phyloP scores from a whole-genome alignment of 441 rosid species.

The Erysimum cheiri region DNA sequence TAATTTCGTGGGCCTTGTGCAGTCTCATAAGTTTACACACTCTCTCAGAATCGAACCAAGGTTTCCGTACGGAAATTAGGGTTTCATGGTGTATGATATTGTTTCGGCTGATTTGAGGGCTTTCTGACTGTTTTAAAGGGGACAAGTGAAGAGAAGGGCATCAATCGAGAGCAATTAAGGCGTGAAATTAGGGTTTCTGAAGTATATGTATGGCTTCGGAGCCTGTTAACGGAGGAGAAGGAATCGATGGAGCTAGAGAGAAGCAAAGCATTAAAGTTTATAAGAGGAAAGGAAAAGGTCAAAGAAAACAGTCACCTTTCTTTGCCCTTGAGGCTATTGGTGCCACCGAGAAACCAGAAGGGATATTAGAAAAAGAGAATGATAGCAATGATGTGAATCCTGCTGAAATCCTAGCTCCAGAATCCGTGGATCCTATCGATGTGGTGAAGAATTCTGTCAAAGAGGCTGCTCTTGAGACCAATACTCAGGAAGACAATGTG shows the following conservation, averaged over 20 bases:
- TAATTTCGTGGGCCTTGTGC: slow-evolving; percentile 35
- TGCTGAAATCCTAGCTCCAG: slow-evolving; percentile 43
- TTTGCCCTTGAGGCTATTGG: slow-evolving; percentile 19
- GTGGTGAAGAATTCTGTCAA: slow-evolving; percentile 16
- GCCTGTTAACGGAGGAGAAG: slow-evolving; percentile 70
- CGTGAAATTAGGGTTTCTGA: slow-evolving; percentile 61
- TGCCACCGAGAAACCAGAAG: slow-evolving; percentile 28
- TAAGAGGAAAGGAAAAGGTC: slow-evolving; percentile 68
- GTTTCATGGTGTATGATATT: slow-evolving; percentile 51
- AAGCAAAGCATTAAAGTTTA: slow-evolving; percentile 79
- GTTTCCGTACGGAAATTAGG: slow-evolving; percentile 49
- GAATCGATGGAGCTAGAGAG: slow-evolving; percentile 63
- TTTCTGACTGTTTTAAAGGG: neutral
- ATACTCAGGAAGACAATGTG: slow-evolving; percentile 25
- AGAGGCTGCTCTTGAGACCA: slow-evolving; percentile 15
- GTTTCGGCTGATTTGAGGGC: slow-evolving; percentile 16
- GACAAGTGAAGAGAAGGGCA: slow-evolving; percentile 20
- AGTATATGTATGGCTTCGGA: slow-evolving; percentile 94
- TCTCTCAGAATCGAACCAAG: slow-evolving; percentile 35
- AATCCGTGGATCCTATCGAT: slow-evolving; percentile 36
- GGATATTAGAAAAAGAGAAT: slow-evolving; percentile 7
- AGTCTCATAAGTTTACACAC: slow-evolving; percentile 20
- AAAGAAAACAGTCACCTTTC: slow-evolving; percentile 39
- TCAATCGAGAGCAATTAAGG: slow-evolving; percentile 24
- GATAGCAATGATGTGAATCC: slow-evolving; percentile 38